Evolutionary conservation across 2,329 filamentous ascomycete species (phyloP), one percentile per base, ranked within the genome.

Genomic region (Penicillium fuscoglaucum): DNA sequence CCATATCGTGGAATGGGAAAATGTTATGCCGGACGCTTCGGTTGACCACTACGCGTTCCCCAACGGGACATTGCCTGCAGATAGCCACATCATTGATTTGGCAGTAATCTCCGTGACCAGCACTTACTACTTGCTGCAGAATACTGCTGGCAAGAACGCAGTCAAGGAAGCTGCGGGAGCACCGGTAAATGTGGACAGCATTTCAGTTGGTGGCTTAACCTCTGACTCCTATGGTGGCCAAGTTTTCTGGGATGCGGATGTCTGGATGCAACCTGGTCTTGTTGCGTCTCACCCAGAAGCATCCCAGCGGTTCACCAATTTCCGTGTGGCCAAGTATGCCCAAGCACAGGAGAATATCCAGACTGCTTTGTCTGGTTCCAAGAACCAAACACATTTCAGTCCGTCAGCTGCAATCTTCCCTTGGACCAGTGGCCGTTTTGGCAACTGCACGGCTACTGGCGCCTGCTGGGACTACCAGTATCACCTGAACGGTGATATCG

Each of bases 401-500:
- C 71, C 77, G 1, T 80, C 82, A 6, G 83, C 85, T 21, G 86
- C 86, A 0, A 81, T 87, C 0, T 90, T 83, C 66, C 83, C 87
- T 1, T 90, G 88, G 88, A 90, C 87, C 0, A 84, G 83, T 64
- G 87, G 84, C 9, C 75, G 86, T 6, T 87, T 80, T 66, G 88
- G 87, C 2, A 90, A 90, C 66, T 90, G 87, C 66, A 90, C 88
- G 0, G 81, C 78, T 2, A 84, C 83, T 3, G 83, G 83, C 2
- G 80, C 83, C 28, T 90, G 87, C 70, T 88, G 86, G 65, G 87
- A 90, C 70, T 90, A 90, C 63, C 81, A 90, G 68, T 90, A 90
- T 65, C 87, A 90, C 70, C 66, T 90, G 39, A 90, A 90, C 64
- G 85, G 86, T 8, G 87, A 90, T 63, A 89, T 90, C 63, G 85